Evolutionary conservation across 2,329 filamentous ascomycete species (phyloP), one percentile per base, ranked within the genome.

Genomic region (Ophiostoma sp.): DNA sequence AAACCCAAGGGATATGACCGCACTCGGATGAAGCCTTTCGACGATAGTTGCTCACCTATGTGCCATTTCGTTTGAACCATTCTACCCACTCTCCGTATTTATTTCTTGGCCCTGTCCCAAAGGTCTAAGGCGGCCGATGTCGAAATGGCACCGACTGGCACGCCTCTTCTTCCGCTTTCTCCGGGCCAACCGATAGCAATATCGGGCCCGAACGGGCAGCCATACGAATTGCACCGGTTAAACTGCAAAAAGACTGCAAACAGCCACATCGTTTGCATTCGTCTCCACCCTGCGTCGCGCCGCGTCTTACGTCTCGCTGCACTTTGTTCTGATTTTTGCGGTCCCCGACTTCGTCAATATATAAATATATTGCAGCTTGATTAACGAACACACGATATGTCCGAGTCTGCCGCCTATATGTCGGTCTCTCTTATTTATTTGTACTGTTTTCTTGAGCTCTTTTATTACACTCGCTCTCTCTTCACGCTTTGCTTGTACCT

Each of bases 161-260:
- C 39, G 25, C 45, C 25, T 36, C n/a, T 7, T 12, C 19, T 19
- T 70, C 68, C 48, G 50, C 48, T 39, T 57, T 42, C 68, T 57
- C 68, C 68, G 68, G 68, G 33, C 33, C 48, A 70, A 70, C 66
- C 50, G 68, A 57, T 50, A 70, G n/a, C 68, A 70, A 70, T 70
- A 70, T 69, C 68, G 68, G 68, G 68, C 48, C 68, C 68, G 68
- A 70, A 36, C 48, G 33, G 31, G 19, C 31, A 57, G 48, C 48
- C 68, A 70, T 55, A 70, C 68, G 68, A 70, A 39, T 19, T 42
- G 28, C 50, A 42, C 28, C 68, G 50, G 68, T 52, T 70, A 70
- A 69, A 69, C 45, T 52, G 66, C 66, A 36, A 33, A 33, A 25
- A 69, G 28, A 25, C 31, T 39, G 31, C 48, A 55, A 22, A 22